A percentile compares a stretch with the other conserved stretches of the same genome.
Evolutionary conservation across 2,329 filamentous ascomycete species (phyloP).

Genomic region (Fusarium sarcochroum): DNA sequence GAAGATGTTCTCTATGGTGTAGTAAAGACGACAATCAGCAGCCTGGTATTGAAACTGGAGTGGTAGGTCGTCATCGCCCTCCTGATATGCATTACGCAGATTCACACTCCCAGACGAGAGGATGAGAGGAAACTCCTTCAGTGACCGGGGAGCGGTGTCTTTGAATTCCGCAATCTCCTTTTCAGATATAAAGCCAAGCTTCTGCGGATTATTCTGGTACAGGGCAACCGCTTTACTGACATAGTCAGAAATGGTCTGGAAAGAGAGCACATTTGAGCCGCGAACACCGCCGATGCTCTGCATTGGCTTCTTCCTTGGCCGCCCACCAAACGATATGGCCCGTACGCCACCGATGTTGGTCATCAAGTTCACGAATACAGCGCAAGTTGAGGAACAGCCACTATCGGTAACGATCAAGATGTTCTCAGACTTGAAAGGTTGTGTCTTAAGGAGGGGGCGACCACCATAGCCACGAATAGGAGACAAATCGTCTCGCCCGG

Average conservation of each 20-base stretch:
- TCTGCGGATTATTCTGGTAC: too few species aligned
- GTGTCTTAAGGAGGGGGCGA: not conserved
- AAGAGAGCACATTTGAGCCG: too few species aligned
- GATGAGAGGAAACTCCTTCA: not conserved
- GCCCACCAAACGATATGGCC: constrained; percentile 24
- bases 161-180: not conserved
- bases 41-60: constrained; percentile 36
- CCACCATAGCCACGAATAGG: constrained; percentile 11
- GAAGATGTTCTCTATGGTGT: not conserved
- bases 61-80: constrained; percentile 5
- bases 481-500: not conserved
- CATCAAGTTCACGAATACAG: constrained; percentile 23
- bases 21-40: constrained; percentile 28
- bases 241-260: too few species aligned
- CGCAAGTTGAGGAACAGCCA: constrained; percentile 17
- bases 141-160: not conserved
- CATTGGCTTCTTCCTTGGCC: constrained; percentile 17
- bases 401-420: constrained; percentile 33
- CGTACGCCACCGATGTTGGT: constrained; percentile 13
- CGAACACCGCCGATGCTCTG: constrained; percentile 33
- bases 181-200: not conserved
- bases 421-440: constrained; percentile 19
- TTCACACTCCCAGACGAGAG: constrained; percentile 11
- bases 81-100: constrained; percentile 10
- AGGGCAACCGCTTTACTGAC: too few species aligned